Evolutionary conservation across 495 filamentous ascomycete genomes (phyloP).

Genomic region (Talaromyces adpressus): DNA sequence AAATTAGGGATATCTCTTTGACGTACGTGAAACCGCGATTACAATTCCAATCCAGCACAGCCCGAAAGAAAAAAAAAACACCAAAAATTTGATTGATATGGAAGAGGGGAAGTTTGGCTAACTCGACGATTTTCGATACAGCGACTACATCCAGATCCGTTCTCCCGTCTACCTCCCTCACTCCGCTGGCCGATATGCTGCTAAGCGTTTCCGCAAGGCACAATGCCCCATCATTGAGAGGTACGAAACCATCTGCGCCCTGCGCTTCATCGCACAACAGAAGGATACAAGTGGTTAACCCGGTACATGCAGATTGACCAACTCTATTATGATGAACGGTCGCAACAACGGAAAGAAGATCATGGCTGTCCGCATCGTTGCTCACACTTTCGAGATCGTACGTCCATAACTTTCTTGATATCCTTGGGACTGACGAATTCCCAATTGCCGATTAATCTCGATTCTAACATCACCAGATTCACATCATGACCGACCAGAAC

Average conservation of each 20-base stretch:
- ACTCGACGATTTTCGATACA: constrained; percentile 41
- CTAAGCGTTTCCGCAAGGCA: constrained; percentile 99
- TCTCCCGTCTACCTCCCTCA: constrained; percentile 97
- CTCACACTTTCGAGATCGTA: constrained; percentile 98
- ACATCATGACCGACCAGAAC: constrained; percentile 99
- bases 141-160: constrained; percentile 99
- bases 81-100: not conserved
- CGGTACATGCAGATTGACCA: constrained; percentile 59
- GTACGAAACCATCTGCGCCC: not conserved
- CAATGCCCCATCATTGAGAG: constrained; percentile 99
- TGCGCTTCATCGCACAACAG: not conserved
- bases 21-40: constrained; percentile 62
- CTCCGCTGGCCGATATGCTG: constrained; percentile 96
- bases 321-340: constrained; percentile 99
- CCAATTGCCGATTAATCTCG: not conserved
- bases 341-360: constrained; percentile 99
- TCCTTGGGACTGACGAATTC: constrained; percentile 1
- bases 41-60: constrained; percentile 14
- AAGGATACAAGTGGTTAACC: not conserved
- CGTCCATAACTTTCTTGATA: constrained; percentile 28
- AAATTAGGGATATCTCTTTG: constrained; percentile 98
- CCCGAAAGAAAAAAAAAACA: not conserved
- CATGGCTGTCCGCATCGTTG: constrained; percentile 98
- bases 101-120: constrained; percentile 28
- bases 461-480: constrained; percentile 55